phyloP scores from a whole-genome alignment of 768 basidiomycete genomes.

The Leccinum incarnatum region DNA sequence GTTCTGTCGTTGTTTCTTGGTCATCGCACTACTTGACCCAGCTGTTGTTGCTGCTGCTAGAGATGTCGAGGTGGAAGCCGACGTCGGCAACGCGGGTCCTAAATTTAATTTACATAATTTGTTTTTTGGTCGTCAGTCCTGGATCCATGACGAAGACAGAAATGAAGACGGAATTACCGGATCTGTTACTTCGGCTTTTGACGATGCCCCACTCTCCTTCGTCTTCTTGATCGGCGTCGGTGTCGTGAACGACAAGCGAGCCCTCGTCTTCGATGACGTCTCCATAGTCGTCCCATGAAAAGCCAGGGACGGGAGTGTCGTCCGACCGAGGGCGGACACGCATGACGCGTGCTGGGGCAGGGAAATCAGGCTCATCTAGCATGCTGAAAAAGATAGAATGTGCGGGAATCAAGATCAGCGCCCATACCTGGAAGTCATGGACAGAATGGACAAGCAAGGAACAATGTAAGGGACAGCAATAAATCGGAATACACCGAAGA shows the following conservation, averaged over 20 bases:
- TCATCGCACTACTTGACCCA: conserved; percentile 27
- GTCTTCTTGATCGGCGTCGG: conserved; percentile 68
- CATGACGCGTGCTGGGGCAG: conserved; percentile 62
- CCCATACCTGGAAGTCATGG: neutral
- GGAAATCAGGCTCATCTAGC: conserved; percentile 56
- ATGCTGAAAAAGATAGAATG: conserved; percentile 41
- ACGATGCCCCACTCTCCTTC: conserved; percentile 79
- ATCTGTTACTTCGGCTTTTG: conserved; percentile 44
- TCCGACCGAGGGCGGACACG: conserved; percentile 58
- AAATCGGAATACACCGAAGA: neutral
- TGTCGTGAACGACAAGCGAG: conserved; percentile 47
- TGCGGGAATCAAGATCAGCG: conserved; percentile 5
- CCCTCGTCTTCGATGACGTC: conserved; percentile 44
- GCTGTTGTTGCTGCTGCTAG: conserved; percentile 37
- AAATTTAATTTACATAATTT: neutral
- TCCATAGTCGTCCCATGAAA: conserved; percentile 78
- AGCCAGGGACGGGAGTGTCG: conserved; percentile 60
- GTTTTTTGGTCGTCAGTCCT: neutral
- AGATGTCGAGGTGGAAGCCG: conserved; percentile 15
- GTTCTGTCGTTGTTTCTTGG: conserved; percentile 72
- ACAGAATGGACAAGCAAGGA: neutral
- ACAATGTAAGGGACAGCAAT: neutral
- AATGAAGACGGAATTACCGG: conserved; percentile 34
- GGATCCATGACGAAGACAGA: neutral
- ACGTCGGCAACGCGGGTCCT: conserved; percentile 18